These are phyloP conservation scores for Selaginella tamariscina DNA, from an alignment of 75 land plant species.

Conservation along the genomic window DNA sequence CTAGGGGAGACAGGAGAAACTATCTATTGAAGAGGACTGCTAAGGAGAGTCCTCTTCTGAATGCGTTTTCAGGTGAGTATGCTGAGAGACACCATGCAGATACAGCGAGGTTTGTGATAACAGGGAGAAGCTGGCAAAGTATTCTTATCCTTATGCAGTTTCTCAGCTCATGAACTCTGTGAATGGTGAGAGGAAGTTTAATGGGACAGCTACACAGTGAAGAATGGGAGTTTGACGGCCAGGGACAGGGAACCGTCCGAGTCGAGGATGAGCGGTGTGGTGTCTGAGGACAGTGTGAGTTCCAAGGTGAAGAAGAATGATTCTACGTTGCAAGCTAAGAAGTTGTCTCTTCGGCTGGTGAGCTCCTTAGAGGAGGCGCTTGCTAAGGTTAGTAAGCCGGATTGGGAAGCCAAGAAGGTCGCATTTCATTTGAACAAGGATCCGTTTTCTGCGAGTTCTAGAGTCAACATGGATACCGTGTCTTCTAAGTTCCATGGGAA, in stretches of 20 bases:
- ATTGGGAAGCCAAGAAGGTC: slow-evolving; percentile 11
- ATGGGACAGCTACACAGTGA: not conserved
- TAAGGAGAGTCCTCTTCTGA: slow-evolving; percentile 8
- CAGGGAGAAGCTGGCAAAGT: slow-evolving; percentile 12
- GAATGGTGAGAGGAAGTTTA: not conserved
- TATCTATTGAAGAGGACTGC: slow-evolving; percentile 6
- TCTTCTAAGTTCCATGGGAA: slow-evolving; percentile 5
- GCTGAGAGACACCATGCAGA: not conserved
- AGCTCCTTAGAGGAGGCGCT: slow-evolving; percentile 15
- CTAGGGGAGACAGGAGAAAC: slow-evolving; percentile 5
- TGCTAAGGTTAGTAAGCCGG: not conserved
- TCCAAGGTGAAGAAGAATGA: not conserved
- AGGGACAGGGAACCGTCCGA: slow-evolving; percentile 9
- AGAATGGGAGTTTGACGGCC: not conserved
- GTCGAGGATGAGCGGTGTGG: not conserved
- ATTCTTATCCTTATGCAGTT: not conserved
- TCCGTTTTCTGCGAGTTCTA: not conserved
- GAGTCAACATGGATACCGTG: not conserved
- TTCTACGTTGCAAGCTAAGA: not conserved
- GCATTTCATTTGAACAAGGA: slow-evolving; percentile 8
- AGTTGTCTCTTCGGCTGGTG: slow-evolving; percentile 9
- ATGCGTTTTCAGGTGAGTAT: not conserved
- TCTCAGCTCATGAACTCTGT: not conserved
- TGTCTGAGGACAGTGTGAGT: not conserved
- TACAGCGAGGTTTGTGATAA: not conserved